phyloP scores from a whole-genome alignment of 2,329 filamentous ascomycete genomes.

The Coniochaeta sp. region DNA sequence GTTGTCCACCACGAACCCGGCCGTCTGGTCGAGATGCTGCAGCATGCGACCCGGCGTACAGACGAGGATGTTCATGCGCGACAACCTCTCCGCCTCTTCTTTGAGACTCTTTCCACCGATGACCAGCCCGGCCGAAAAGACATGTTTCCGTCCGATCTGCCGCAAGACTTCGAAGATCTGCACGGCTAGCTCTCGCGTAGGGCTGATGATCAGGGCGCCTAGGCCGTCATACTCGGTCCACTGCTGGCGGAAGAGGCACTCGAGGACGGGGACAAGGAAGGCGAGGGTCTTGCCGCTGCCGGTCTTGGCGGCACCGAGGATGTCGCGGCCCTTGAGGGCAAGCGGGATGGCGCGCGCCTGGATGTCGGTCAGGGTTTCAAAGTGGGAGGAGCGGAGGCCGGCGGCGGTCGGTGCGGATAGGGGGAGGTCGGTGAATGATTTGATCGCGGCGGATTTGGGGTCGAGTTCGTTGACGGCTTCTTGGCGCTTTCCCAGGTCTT shows the following conservation, averaged over 20 bases:
- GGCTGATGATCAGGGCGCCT: constrained; percentile 86
- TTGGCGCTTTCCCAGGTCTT: constrained; percentile 17
- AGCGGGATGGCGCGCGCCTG: constrained; percentile 84
- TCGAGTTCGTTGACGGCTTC: constrained; percentile 30
- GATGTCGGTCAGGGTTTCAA: constrained; percentile 84
- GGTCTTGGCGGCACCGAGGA: constrained; percentile 91
- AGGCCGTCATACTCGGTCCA: constrained; percentile 90
- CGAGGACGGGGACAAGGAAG: constrained; percentile 84
- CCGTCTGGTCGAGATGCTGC: constrained; percentile 92
- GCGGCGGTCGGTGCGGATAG: constrained; percentile 72
- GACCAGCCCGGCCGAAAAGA: constrained; percentile 85
- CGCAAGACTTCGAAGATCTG: constrained; percentile 94
- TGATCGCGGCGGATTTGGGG: constrained; percentile 48
- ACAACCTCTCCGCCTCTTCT: constrained; percentile 77
- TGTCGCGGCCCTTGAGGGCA: constrained; percentile 77
- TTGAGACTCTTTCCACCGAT: constrained; percentile 89
- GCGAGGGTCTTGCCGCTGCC: constrained; percentile 93
- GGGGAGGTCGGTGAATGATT: constrained; percentile 75
- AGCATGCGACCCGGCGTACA: constrained; percentile 92
- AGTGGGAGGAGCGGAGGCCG: constrained; percentile 81
- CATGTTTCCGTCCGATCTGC: constrained; percentile 82
- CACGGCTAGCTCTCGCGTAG: constrained; percentile 88
- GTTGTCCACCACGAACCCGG: constrained; percentile 82
- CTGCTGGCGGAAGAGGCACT: constrained; percentile 81
- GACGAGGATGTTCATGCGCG: constrained; percentile 93